A percentile compares a stretch with the other conserved stretches of the same genome.
Evolutionary conservation across 202 grass and related monocot genomes (phyloP).

Genomic region (Hordeum pubiflorum): DNA sequence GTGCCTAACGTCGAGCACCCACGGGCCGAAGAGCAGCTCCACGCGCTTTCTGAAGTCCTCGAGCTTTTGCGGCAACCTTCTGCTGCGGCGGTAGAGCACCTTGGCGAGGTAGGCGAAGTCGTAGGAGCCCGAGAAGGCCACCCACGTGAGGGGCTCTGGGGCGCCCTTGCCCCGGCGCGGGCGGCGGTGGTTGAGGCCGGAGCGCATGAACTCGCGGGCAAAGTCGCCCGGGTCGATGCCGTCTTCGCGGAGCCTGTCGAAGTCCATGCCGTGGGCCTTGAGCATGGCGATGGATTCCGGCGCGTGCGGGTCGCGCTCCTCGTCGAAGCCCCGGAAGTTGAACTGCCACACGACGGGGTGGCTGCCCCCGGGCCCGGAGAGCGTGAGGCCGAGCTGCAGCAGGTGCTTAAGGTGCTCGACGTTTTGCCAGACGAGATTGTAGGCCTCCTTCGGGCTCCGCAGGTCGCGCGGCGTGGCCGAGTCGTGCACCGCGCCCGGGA

Average conservation of each 20-base stretch:
- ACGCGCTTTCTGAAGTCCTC: conserved; percentile 20
- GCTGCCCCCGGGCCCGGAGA: conserved; percentile 1
- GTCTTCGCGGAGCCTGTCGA: neutral
- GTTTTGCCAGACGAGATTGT: conserved; percentile 31
- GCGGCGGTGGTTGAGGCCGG: neutral
- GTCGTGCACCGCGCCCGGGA: conserved; percentile 26
- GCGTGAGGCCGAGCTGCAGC: conserved; percentile 35
- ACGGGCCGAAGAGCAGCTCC: neutral
- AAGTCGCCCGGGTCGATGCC: conserved; percentile 19
- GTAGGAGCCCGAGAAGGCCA: conserved; percentile 37
- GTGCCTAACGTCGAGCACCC: conserved; percentile 45
- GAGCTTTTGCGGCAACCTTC: conserved; percentile 11
- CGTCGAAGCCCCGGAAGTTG: conserved; percentile 45
- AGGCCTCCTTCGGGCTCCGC: conserved; percentile 15
- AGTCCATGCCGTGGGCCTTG: conserved; percentile 36
- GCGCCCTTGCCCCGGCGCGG: neutral
- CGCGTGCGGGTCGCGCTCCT: neutral
- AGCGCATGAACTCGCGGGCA: conserved; percentile 7
- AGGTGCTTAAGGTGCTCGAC: conserved; percentile 34
- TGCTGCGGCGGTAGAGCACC: neutral
- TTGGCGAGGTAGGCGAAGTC: conserved; percentile 53
- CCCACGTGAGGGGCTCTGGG: conserved; percentile 11
- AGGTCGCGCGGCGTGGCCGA: neutral
- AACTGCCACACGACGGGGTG: conserved; percentile 37
- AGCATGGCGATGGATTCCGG: conserved; percentile 29